Conservation (phyloP, 331 rosid species). For the Cucumis variabilis region DNA sequence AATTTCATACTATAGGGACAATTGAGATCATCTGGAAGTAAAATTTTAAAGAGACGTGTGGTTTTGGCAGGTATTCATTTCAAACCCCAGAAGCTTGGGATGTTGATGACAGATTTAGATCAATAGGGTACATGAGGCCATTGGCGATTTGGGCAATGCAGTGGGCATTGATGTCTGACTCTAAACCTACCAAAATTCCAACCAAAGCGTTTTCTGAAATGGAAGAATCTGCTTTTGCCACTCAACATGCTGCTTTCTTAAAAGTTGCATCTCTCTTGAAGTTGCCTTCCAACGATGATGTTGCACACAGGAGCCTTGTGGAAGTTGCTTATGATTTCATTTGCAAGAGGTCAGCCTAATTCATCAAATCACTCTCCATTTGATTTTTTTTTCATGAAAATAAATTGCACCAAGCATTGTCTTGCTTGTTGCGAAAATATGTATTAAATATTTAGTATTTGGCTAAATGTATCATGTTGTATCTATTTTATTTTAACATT, state of each 20-base stretch:
- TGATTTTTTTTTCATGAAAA: not conserved
- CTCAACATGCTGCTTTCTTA: constrained; percentile 60
- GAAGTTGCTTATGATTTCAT: constrained; percentile 71
- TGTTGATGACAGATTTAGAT: constrained; percentile 64
- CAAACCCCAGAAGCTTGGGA: constrained; percentile 97
- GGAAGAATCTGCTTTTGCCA: constrained; percentile 31
- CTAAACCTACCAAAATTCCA: constrained; percentile 50
- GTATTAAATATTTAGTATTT: too few species aligned
- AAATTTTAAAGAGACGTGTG: not conserved
- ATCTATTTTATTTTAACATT: not conserved
- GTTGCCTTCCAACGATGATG: constrained; percentile 60
- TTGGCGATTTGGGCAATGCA: constrained; percentile 99
- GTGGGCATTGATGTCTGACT: constrained; percentile 64
- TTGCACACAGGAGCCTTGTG: constrained; percentile 50
- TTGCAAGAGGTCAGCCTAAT: constrained; percentile 54
- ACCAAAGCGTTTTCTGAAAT: not conserved
- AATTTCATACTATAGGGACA: not conserved
- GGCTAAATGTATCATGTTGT: not conserved
- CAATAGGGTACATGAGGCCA: constrained; percentile 91
- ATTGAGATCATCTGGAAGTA: not conserved
- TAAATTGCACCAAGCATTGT: too few species aligned
- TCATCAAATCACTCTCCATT: not conserved
- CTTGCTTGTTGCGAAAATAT: too few species aligned
- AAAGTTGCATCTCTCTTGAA: constrained; percentile 81
- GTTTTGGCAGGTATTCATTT: constrained; percentile 68